phyloP scores from a whole-genome alignment of 2,329 filamentous ascomycete genomes.

The Diaporthe vexans region DNA sequence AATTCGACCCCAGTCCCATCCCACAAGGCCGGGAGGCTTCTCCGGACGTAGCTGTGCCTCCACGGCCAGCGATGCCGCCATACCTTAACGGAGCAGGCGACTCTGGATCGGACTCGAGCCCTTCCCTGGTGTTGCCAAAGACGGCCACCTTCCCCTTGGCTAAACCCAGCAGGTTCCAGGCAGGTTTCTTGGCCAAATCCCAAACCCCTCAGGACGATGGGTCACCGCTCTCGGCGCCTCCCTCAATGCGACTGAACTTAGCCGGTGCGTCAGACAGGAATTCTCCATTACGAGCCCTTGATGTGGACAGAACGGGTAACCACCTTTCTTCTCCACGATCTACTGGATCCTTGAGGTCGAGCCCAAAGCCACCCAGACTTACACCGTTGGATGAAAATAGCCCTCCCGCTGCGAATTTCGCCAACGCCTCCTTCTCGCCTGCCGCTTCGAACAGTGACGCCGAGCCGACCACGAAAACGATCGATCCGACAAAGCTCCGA shows the following conservation, averaged over 20 bases:
- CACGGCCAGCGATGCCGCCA: conserved; percentile 66
- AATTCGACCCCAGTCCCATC: conserved; percentile 70
- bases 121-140: conserved; percentile 70
- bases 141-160: conserved; percentile 52
- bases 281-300: conserved; percentile 65
- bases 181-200: conserved; percentile 82
- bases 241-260: conserved; percentile 69
- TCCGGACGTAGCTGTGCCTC: conserved; percentile 62
- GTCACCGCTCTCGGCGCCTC: conserved; percentile 72
- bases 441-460: conserved; percentile 61
- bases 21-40: conserved; percentile 52
- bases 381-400: conserved; percentile 66
- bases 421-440: conserved; percentile 52
- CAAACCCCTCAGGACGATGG: conserved; percentile 62
- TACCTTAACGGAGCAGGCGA: conserved; percentile 62
- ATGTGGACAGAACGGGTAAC: conserved; percentile 63
- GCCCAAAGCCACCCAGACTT: conserved; percentile 53
- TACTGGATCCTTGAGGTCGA: conserved; percentile 43
- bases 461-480: conserved; percentile 57
- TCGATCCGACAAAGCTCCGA: conserved; percentile 69
- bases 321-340: conserved; percentile 61
- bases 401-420: conserved; percentile 57
- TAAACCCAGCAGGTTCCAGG: conserved; percentile 85
- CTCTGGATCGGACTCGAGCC: conserved; percentile 69
- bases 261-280: conserved; percentile 67